Conservation (phyloP, 306 rosid species). For the Prunus armeniaca region DNA sequence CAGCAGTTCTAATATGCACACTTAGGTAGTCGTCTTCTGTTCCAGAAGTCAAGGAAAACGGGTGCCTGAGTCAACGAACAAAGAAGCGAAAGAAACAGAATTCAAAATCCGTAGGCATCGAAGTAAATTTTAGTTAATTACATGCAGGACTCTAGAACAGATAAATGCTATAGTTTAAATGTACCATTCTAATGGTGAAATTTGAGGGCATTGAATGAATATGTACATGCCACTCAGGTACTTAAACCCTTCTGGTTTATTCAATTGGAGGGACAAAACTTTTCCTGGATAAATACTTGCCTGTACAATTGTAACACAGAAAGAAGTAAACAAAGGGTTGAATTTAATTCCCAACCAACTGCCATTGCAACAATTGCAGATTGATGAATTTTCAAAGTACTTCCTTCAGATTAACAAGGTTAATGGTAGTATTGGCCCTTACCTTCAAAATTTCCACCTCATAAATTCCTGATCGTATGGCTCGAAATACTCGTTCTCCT, state of each 20-base stretch:
- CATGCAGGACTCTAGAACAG: neutral
- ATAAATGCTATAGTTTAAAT: neutral
- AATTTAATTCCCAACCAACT: neutral
- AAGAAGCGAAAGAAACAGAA: conserved; percentile 19
- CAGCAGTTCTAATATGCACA: conserved; percentile 77
- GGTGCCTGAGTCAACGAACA: conserved; percentile 65
- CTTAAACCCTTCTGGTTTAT: conserved; percentile 72
- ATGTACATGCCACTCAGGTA: conserved; percentile 87
- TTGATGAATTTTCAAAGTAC: neutral
- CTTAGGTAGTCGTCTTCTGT: conserved; percentile 78
- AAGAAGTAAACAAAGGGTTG: neutral
- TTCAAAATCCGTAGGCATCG: neutral
- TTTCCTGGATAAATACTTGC: conserved; percentile 68
- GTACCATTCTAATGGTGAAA: conserved; percentile 79
- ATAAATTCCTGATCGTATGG: conserved; percentile 69
- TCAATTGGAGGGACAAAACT: conserved; percentile 72
- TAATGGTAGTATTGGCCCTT: neutral
- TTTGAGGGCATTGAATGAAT: conserved; percentile 87
- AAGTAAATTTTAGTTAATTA: neutral
- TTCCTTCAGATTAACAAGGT: neutral
- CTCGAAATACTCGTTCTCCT: conserved; percentile 77
- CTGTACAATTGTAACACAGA: conserved; percentile 31
- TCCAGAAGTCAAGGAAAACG: conserved; percentile 90
- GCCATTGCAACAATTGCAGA: neutral
- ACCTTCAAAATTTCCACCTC: conserved; percentile 75